Percentiles rank a stretch among this genome's conserved stretches.
These are phyloP conservation scores for Eucalyptus erythrocorys DNA, from an alignment of 345 rosid species.

Conservation along the genomic window DNA sequence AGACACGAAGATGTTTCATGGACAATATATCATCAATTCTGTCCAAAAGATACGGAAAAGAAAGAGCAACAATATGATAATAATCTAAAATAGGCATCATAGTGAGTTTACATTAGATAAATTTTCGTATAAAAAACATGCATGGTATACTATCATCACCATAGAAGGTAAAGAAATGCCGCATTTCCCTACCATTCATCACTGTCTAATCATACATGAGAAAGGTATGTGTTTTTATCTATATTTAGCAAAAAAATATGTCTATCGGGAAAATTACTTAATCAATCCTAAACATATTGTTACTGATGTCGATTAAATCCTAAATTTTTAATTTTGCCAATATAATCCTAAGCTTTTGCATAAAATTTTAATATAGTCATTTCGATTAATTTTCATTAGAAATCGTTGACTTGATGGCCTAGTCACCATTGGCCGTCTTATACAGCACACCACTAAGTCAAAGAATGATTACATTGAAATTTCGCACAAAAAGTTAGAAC, in stretches of 20 bases:
- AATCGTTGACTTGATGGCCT: rapidly evolving
- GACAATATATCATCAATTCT: neutral
- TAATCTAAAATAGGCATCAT: neutral
- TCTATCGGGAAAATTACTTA: neutral
- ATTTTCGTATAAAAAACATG: neutral
- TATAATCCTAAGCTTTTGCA: neutral
- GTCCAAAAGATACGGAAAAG: neutral
- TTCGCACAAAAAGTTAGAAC: rapidly evolving
- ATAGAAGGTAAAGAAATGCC: neutral
- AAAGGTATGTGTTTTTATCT: neutral
- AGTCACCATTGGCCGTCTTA: rapidly evolving
- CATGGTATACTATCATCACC: neutral
- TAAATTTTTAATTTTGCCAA: rapidly evolving
- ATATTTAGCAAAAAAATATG: neutral
- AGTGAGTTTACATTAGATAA: neutral
- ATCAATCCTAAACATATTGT: neutral
- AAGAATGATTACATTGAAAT: neutral
- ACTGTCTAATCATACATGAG: rapidly evolving
- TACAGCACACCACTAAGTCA: rapidly evolving
- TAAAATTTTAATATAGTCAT: neutral
- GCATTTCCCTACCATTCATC: neutral
- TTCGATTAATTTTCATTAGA: rapidly evolving
- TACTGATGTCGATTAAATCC: rapidly evolving
- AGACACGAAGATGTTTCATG: neutral
- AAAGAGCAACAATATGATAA: neutral